These are phyloP conservation scores for Spathaspora girioi DNA, from an alignment of 805 yeast species.

Conservation along the genomic window DNA sequence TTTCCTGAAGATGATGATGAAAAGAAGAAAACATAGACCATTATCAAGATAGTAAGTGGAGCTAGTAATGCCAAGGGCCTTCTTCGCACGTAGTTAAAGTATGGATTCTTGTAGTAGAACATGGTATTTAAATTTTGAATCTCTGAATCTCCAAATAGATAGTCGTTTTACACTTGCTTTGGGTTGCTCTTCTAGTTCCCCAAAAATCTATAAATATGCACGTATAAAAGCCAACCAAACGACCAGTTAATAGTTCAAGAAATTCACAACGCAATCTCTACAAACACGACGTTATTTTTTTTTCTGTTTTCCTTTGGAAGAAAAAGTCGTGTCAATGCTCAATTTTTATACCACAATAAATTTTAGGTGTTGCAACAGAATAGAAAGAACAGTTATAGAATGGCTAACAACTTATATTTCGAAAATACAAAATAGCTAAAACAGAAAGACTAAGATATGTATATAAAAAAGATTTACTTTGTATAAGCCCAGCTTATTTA, in stretches of 20 bases:
- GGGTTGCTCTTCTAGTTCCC: not conserved
- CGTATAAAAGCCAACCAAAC: not conserved
- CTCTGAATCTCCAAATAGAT: no score
- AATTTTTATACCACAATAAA: not conserved
- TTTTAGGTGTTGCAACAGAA: no score
- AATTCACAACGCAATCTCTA: not conserved
- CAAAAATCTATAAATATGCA: not conserved
- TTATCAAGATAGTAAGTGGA: conserved; percentile 41
- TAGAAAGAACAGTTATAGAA: no score
- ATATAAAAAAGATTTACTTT: not conserved
- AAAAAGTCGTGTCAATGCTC: not conserved
- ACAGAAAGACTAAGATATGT: not conserved
- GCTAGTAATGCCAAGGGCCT: conserved; percentile 47
- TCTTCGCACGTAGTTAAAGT: conserved; percentile 57
- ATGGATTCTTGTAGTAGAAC: conserved; percentile 19
- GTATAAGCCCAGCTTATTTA: conserved; percentile 54
- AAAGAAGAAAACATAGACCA: conserved; percentile 40
- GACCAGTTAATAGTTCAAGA: not conserved
- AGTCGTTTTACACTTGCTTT: no score
- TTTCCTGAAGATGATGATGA: conserved; percentile 10
- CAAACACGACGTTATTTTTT: not conserved
- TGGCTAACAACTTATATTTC: no score
- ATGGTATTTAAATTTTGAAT: conserved; percentile 2
- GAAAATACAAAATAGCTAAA: not conserved
- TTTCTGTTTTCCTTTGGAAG: not conserved